Evolutionary conservation across 2,329 filamentous ascomycete genomes (phyloP), one percentile per base, ranked within the genome.

Genomic region (Pseudogymnoascus sp.): DNA sequence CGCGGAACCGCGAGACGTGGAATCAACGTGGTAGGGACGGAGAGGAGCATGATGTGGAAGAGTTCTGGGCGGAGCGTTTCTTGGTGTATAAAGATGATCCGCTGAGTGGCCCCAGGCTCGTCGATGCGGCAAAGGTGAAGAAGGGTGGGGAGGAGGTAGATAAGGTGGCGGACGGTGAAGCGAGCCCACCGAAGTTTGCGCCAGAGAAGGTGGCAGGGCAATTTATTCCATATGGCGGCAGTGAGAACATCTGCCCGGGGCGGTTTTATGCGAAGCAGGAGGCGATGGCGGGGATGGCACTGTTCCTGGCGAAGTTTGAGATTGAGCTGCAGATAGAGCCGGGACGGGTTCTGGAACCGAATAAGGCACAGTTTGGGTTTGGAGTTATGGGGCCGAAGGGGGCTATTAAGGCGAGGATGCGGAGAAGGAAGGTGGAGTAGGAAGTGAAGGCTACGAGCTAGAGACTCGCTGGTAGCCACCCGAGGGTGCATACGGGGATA

Each of bases 1-100:
- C 66, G 12, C 66, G 65, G 48, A 68, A 75, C 61, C 40, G 60
- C 1, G 42, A 48, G 4, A 66, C 71, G 35, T 75, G 74, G 72
- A 72, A 73, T 48, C 66, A 67, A 12, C 66, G 67, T 0, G 62
- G 65, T 15, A 64, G 65, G 10, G 59, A 67, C 12, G 64, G 62
- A 0, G 62, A 65, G 15, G 58, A 64, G 2, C 67, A 73, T 58
- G 69, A 69, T 6, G 60, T 75, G 1, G 65, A 73, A 33, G 58
- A 61, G 0, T 75, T 72, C 64, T 75, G 73, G 72, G 68, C 70
- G 4, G 73, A 74, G 58, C 65, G 74, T n/a, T 76, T 75, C 62
- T 62, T 74, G 18, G 63, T 70, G 29, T 69, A 73, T 29, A 69
- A 69, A 0, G 67, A 67, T 18, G 67, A 72, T 36, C 66, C 68